Evolutionary conservation across 1,284 basidiomycete genomes (phyloP).

Genomic region (Gastroboletus turbinatus): DNA sequence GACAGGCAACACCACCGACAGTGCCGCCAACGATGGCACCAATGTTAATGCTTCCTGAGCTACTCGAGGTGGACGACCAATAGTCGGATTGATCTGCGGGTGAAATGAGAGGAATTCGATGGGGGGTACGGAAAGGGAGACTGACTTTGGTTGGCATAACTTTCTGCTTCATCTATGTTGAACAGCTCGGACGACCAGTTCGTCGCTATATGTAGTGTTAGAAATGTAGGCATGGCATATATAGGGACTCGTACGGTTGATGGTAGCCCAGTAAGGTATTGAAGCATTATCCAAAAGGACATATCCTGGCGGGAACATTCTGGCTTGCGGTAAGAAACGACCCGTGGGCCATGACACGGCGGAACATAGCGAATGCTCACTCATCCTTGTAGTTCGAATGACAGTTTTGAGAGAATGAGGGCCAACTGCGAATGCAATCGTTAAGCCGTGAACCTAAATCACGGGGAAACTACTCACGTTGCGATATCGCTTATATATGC

Average conservation of each 20-base stretch:
- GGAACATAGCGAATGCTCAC: conserved; percentile 9
- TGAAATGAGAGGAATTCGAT: background rate
- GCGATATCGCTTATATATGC: background rate
- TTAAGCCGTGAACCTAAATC: background rate
- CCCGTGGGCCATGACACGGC: background rate
- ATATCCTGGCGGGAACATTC: conserved; percentile 24
- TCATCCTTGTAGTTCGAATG: conserved; percentile 14
- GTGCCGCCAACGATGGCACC: conserved; percentile 26
- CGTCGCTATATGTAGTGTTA: conserved; percentile 11
- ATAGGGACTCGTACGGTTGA: conserved; percentile 20
- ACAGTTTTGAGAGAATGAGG: conserved; percentile 22
- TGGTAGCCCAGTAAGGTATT: conserved; percentile 30
- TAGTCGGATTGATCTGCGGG: conserved; percentile 12
- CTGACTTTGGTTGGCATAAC: conserved; percentile 7
- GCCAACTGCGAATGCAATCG: conserved; percentile 14
- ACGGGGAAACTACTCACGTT: conserved; percentile 8
- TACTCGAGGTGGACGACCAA: conserved; percentile 4
- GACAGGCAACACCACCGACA: conserved; percentile 15
- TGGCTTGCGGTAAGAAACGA: conserved; percentile 1
- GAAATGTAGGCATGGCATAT: background rate
- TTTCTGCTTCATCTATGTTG: conserved; percentile 11
- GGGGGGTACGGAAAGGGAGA: background rate
- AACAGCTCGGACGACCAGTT: conserved; percentile 23
- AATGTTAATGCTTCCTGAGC: conserved; percentile 7
- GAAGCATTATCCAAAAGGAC: conserved; percentile 15